Conservation (phyloP, 2,329 filamentous ascomycete species). For the Fusarium pininemorale region DNA sequence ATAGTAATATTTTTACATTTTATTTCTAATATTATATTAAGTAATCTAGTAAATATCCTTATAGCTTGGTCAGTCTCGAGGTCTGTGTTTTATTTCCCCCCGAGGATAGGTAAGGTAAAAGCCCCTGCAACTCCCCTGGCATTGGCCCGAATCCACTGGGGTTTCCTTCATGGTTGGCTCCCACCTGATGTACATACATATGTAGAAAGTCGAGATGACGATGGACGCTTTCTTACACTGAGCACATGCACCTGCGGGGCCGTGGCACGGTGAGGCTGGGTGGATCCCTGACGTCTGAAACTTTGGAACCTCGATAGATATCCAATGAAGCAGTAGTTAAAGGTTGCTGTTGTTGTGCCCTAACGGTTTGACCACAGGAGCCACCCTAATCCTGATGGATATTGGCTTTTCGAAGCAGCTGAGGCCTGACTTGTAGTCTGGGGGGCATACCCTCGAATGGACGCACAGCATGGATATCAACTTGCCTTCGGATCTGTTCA, state of each 20-base stretch:
- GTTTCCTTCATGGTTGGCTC: constrained; percentile 29
- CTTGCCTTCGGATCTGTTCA: constrained; percentile 15
- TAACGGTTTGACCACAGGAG: constrained; percentile 43
- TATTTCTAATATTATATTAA: too few relatives aligned
- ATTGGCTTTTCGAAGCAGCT: background rate
- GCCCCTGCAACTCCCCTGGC: constrained; percentile 16
- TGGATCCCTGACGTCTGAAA: constrained; percentile 40
- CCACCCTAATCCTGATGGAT: background rate
- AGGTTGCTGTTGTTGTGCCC: constrained; percentile 41
- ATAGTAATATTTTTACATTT: too few relatives aligned
- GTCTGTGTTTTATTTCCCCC: too few relatives aligned
- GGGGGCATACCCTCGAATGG: background rate
- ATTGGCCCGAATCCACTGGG: constrained; percentile 30
- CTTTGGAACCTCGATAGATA: constrained; percentile 33
- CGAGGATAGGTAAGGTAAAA: background rate
- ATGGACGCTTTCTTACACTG: constrained; percentile 32
- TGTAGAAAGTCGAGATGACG: constrained; percentile 37
- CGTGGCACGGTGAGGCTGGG: constrained; percentile 41
- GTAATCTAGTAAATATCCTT: too few relatives aligned
- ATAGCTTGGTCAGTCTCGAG: too few relatives aligned
- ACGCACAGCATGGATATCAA: constrained; percentile 6
- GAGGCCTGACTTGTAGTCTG: background rate
- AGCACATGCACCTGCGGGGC: constrained; percentile 40
- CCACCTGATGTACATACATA: constrained; percentile 13
- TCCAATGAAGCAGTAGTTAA: constrained; percentile 40